Conservation (phyloP, 75 land plant species). For the Gnetum montanum region DNA sequence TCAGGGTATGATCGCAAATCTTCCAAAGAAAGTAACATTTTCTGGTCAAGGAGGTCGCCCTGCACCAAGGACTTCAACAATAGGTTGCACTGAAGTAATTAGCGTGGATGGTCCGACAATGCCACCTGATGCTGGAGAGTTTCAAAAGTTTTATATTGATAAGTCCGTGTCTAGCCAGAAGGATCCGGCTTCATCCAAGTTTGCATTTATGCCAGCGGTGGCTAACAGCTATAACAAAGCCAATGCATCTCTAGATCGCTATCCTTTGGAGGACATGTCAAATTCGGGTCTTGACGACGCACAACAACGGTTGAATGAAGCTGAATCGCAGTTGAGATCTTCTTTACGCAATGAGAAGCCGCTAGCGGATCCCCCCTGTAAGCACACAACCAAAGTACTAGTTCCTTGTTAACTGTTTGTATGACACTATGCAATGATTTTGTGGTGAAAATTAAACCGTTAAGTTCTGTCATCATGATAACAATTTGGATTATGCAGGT, state of each 20-base stretch:
- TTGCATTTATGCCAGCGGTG: slow-evolving; percentile 15
- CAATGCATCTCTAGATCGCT: slow-evolving; percentile 10
- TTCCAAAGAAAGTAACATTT: slow-evolving; percentile 12
- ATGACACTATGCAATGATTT: too few relatives aligned
- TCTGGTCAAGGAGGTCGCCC: slow-evolving; percentile 19
- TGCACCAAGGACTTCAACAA: not conserved
- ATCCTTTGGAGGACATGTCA: slow-evolving; percentile 11
- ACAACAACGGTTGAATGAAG: too few relatives aligned
- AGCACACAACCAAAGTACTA: slow-evolving; percentile 7
- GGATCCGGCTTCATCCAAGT: slow-evolving; percentile 12
- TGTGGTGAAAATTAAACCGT: too few relatives aligned
- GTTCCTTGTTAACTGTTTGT: not conserved
- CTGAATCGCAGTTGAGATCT: slow-evolving; percentile 5
- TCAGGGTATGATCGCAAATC: slow-evolving; percentile 12
- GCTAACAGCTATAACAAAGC: slow-evolving; percentile 3
- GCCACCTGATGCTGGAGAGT: slow-evolving; percentile 7
- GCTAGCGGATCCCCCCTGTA: slow-evolving; percentile 37
- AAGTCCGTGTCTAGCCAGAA: slow-evolving; percentile 2
- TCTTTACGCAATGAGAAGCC: slow-evolving; percentile 18
- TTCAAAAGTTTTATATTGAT: slow-evolving; percentile 6
- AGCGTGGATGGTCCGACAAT: slow-evolving; percentile 18
- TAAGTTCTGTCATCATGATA: not conserved
- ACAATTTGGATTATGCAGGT: too few relatives aligned
- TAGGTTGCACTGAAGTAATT: not conserved
- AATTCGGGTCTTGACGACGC: not conserved